A percentile compares a stretch with the other conserved stretches of the same genome.
Evolutionary conservation across 2,329 filamentous ascomycete species (phyloP).

Genomic region (Lithohypha guttulata): DNA sequence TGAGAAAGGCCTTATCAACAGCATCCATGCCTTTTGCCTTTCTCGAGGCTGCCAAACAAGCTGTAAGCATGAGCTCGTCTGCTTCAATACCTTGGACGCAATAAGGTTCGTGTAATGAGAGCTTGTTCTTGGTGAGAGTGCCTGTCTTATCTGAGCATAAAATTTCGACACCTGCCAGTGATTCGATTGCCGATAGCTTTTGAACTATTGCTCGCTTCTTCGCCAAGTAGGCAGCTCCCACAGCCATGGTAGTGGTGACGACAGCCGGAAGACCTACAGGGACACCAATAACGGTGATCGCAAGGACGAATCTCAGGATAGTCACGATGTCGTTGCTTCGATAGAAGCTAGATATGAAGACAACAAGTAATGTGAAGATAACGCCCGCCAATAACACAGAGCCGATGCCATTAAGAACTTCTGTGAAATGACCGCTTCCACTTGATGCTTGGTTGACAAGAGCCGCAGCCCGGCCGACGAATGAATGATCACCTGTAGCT

Average conservation of each 20-base stretch:
- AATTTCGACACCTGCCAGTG: slow-evolving; percentile 83
- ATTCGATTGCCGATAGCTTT: slow-evolving; percentile 86
- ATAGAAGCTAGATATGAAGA: slow-evolving; percentile 84
- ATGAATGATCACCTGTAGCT: slow-evolving; percentile 78
- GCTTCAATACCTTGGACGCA: slow-evolving; percentile 70
- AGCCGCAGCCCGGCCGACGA: slow-evolving; percentile 78
- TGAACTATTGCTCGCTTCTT: slow-evolving; percentile 91
- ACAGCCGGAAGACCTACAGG: slow-evolving; percentile 87
- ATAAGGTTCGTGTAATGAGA: slow-evolving; percentile 76
- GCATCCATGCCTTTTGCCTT: slow-evolving; percentile 95
- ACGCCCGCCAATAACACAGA: slow-evolving; percentile 70
- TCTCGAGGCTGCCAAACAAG: slow-evolving; percentile 77
- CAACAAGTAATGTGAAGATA: slow-evolving; percentile 65
- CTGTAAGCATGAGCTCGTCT: slow-evolving; percentile 85
- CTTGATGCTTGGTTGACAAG: slow-evolving; percentile 67
- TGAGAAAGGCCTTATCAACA: slow-evolving; percentile 90
- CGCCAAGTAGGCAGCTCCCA: slow-evolving; percentile 80
- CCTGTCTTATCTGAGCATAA: slow-evolving; percentile 92
- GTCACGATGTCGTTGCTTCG: slow-evolving; percentile 67
- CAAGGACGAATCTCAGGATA: slow-evolving; percentile 76
- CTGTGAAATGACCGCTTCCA: slow-evolving; percentile 77
- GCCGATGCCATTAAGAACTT: slow-evolving; percentile 80
- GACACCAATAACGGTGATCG: slow-evolving; percentile 84
- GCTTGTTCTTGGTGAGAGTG: slow-evolving; percentile 89
- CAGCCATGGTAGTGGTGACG: slow-evolving; percentile 90